phyloP scores from a whole-genome alignment of 2,329 filamentous ascomycete genomes.

The Tolypocladium paradoxum region DNA sequence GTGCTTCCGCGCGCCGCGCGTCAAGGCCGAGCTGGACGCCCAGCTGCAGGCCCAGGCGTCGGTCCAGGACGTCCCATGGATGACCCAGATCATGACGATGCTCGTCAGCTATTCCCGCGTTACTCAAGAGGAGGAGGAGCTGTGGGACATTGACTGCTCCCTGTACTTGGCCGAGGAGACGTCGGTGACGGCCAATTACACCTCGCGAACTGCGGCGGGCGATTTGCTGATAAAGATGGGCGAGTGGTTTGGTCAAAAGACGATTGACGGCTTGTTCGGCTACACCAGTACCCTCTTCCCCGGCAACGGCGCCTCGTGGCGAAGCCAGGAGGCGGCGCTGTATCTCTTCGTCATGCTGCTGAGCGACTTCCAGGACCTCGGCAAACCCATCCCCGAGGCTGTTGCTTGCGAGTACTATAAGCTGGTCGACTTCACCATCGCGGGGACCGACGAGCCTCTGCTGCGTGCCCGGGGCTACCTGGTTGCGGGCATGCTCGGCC shows the following conservation, averaged over 20 bases:
- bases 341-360: conserved; percentile 79
- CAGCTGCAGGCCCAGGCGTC: conserved; percentile 55
- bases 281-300: conserved; percentile 68
- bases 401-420: conserved; percentile 66
- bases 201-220: conserved; percentile 81
- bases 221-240: conserved; percentile 87
- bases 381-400: conserved; percentile 57
- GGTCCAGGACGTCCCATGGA: conserved; percentile 62
- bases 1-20: conserved; percentile 76
- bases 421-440: conserved; percentile 69
- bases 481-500: conserved; percentile 69
- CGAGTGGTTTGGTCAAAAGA: conserved; percentile 71
- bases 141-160: conserved; percentile 96
- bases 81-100: conserved; percentile 78
- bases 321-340: conserved; percentile 66
- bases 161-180: conserved; percentile 93
- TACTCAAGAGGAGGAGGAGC: conserved; percentile 79
- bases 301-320: conserved; percentile 38
- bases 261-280: conserved; percentile 67
- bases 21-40: conserved; percentile 78
- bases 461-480: conserved; percentile 80
- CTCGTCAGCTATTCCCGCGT: conserved; percentile 81
- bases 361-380: conserved; percentile 71
- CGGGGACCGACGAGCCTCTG: conserved; percentile 58
- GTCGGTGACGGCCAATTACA: conserved; percentile 91